Conservation (phyloP, 2,329 filamentous ascomycete genomes). For the Didymella segeticola region DNA sequence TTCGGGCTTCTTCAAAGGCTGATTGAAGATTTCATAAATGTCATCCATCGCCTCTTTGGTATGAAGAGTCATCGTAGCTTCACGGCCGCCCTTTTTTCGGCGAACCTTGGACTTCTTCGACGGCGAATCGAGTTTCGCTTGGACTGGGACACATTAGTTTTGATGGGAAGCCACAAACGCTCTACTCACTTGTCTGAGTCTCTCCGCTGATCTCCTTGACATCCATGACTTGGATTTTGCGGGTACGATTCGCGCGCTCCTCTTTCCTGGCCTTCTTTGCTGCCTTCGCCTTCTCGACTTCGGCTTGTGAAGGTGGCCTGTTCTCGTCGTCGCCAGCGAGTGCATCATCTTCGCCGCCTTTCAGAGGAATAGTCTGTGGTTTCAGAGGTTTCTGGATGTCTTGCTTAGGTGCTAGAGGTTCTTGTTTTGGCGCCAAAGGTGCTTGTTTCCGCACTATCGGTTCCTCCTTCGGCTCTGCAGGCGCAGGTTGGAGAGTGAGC, state of each 20-base stretch:
- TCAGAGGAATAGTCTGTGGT: constrained; percentile 40
- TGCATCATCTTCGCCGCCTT: constrained; percentile 44
- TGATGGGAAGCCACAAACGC: background rate
- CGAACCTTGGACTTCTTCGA: constrained; percentile 74
- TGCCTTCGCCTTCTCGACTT: constrained; percentile 64
- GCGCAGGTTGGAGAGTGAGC: constrained; percentile 17
- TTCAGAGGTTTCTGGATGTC: constrained; percentile 24
- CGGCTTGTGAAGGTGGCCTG: constrained; percentile 53
- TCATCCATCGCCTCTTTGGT: constrained; percentile 95
- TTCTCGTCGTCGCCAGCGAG: constrained; percentile 55
- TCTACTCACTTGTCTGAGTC: constrained; percentile 82
- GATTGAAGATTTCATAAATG: constrained; percentile 96
- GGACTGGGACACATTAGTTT: constrained; percentile 64
- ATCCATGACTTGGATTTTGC: constrained; percentile 77
- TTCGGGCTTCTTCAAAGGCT: constrained; percentile 68
- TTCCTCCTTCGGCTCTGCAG: background rate
- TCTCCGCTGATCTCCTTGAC: constrained; percentile 70
- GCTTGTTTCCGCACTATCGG: constrained; percentile 23
- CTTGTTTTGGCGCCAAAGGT: constrained; percentile 2
- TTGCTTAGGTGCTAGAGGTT: constrained; percentile 27
- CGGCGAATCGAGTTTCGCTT: constrained; percentile 90
- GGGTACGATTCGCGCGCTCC: constrained; percentile 57
- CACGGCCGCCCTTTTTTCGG: constrained; percentile 74
- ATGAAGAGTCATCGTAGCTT: constrained; percentile 98
- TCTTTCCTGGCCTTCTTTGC: constrained; percentile 56